Evolutionary conservation across 164 flowering plant genomes (phyloP), one percentile per base, ranked within the genome.

Genomic region (Sedum album): DNA sequence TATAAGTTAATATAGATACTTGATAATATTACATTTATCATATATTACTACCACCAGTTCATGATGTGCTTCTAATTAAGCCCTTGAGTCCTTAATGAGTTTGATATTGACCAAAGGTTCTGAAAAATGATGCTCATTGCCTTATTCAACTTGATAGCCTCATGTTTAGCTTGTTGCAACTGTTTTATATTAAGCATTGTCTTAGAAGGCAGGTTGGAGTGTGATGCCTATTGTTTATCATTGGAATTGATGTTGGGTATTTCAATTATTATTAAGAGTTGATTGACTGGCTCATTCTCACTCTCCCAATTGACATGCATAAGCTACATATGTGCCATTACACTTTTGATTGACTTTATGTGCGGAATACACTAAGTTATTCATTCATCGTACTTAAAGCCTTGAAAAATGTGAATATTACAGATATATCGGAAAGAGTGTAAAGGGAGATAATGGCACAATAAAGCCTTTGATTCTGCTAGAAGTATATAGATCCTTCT

Each of bases 401-500:
- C 2, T 68, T 72, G 71, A 42, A 73, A 31, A 66, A 60, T 55
- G 33, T 71, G 31, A 20, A 70, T 57, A 67, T 68, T 60, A 64
- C 88, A 93, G 98, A 74, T 91, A 51, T 91, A 89, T 73, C 78
- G 89, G 74, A 80, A 73, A 68, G 82, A 73, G 73, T 86, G 80
- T 65, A 80, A 83, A 62, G 79, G 73, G 70, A 73, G 70, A 73
- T 75, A 70, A 75, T 89, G 81, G 83, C 92, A 23, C 79, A 76
- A 66, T n/a, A 89, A 82, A 76, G 89, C 97, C 61, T 91, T 94
- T 85, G 96, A 94, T 78, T 87, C 77, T 81, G 90, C 96, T 49
- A 85, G 99, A 80, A 91, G 99, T 75, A 85, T 75, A 85, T 91
- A 77, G 97, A 94, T 82, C 99, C 99, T 75, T 86, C 88, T 31